These are phyloP conservation scores for Calocera viscosa DNA, from an alignment of 768 basidiomycete species.

Conservation along the genomic window DNA sequence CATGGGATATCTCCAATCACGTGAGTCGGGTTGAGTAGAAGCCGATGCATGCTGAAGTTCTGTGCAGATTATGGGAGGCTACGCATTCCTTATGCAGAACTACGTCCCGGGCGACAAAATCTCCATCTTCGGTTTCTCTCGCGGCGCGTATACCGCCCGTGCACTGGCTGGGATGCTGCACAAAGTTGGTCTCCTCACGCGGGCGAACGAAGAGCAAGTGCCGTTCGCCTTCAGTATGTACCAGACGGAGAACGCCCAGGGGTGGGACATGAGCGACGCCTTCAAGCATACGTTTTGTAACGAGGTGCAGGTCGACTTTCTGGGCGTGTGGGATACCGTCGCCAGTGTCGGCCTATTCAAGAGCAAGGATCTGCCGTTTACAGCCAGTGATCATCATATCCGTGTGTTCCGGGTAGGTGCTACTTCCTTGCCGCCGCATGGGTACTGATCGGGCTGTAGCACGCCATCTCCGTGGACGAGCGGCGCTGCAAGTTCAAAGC, in stretches of 20 bases:
- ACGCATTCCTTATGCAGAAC: constrained; percentile 67
- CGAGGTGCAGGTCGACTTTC: constrained; percentile 19
- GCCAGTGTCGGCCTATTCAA: constrained; percentile 19
- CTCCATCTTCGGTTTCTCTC: constrained; percentile 28
- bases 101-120: constrained; percentile 43
- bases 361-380: constrained; percentile 20
- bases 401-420: constrained; percentile 16
- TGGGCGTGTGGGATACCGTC: constrained; percentile 23
- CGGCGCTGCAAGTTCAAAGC: constrained; percentile 46
- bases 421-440: neutral
- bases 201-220: constrained; percentile 19
- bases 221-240: constrained; percentile 18
- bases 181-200: constrained; percentile 20
- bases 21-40: constrained; percentile 2
- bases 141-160: constrained; percentile 25
- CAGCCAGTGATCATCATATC: constrained; percentile 15
- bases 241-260: constrained; percentile 8
- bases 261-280: constrained; percentile 11
- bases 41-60: neutral
- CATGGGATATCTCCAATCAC: constrained; percentile 17
- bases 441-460: constrained; percentile 20
- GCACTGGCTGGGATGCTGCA: constrained; percentile 26
- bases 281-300: constrained; percentile 21
- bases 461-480: constrained; percentile 68
- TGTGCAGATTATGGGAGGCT: constrained; percentile 39